Conservation (phyloP, 371 early-diverging fungal species). For the Mortierella polycephala region DNA sequence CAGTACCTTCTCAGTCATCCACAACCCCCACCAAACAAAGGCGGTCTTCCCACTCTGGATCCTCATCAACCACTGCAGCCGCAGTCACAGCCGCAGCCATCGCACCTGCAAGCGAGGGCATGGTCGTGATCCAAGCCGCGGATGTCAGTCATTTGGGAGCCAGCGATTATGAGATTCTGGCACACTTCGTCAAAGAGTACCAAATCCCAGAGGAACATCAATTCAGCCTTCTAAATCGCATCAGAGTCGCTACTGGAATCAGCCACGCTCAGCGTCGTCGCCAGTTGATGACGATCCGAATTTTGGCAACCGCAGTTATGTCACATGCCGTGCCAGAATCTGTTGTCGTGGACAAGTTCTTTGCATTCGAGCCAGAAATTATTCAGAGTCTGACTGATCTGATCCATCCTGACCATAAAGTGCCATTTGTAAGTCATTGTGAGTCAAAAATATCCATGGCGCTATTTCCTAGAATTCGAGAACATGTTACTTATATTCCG, state of each 20-base stretch:
- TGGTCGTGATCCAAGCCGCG: constrained; percentile 56
- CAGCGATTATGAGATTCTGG: constrained; percentile 54
- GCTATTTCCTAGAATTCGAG: neutral
- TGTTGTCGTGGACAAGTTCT: constrained; percentile 77
- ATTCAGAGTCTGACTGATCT: constrained; percentile 80
- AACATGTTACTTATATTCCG: neutral
- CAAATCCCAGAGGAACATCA: constrained; percentile 81
- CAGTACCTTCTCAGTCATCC: constrained; percentile 1
- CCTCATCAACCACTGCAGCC: constrained; percentile 9
- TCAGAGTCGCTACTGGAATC: constrained; percentile 77
- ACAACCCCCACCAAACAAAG: constrained; percentile 24
- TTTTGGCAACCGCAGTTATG: constrained; percentile 84
- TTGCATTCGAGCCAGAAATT: constrained; percentile 88
- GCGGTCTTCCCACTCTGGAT: constrained; percentile 33
- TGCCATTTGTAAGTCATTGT: constrained; percentile 61
- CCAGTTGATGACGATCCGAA: constrained; percentile 76
- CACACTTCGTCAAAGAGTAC: constrained; percentile 56
- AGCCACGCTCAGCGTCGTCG: constrained; percentile 59
- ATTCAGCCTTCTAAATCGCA: constrained; percentile 81
- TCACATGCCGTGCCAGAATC: constrained; percentile 74
- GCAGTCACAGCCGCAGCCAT: constrained; percentile 5
- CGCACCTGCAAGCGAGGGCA: constrained; percentile 56
- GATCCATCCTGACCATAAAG: constrained; percentile 75
- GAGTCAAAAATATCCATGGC: neutral
- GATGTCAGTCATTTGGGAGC: constrained; percentile 37